A percentile compares a stretch with the other conserved stretches of the same genome.
phyloP scores from a whole-genome alignment of 257 asterid genomes.

The Nemophila menziesii region DNA sequence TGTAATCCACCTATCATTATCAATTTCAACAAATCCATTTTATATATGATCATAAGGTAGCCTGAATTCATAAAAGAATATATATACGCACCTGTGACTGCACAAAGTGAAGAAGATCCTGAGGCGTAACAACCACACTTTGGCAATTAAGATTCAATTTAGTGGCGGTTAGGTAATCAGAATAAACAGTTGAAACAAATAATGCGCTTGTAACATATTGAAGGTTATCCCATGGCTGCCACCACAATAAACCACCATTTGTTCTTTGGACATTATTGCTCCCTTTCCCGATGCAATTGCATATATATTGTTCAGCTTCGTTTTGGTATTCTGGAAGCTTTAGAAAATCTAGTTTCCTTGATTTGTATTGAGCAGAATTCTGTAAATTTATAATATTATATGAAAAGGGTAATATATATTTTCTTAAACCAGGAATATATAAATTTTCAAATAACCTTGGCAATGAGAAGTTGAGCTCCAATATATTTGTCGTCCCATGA shows the following conservation, averaged over 20 bases:
- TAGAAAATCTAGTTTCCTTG: conserved; percentile 6
- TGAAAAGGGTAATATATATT: too few relatives aligned
- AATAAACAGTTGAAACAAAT: conserved; percentile 26
- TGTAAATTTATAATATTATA: not conserved
- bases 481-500: conserved; percentile 62
- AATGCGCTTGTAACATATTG: conserved; percentile 44
- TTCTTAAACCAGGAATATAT: too few relatives aligned
- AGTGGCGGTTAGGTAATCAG: conserved; percentile 21
- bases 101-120: conserved; percentile 19
- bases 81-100: conserved; percentile 53
- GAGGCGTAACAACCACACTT: conserved; percentile 15
- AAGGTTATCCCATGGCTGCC: conserved; percentile 33
- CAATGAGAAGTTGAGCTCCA: conserved; percentile 40
- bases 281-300: conserved; percentile 45
- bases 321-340: conserved; percentile 19
- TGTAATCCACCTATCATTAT: conserved; percentile 44
- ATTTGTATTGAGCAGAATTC: conserved; percentile 21
- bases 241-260: conserved; percentile 39
- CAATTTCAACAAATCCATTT: too few relatives aligned
- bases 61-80: too few relatives aligned
- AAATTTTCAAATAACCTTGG: conserved; percentile 25
- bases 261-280: conserved; percentile 19
- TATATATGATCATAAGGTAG: too few relatives aligned
- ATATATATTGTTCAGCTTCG: conserved; percentile 33
- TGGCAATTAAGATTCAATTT: conserved; percentile 20